Evolutionary conservation across 176 grass and related monocot genomes (phyloP), one percentile per base, ranked within the genome.

Genomic region (Dactylis glomerata): DNA sequence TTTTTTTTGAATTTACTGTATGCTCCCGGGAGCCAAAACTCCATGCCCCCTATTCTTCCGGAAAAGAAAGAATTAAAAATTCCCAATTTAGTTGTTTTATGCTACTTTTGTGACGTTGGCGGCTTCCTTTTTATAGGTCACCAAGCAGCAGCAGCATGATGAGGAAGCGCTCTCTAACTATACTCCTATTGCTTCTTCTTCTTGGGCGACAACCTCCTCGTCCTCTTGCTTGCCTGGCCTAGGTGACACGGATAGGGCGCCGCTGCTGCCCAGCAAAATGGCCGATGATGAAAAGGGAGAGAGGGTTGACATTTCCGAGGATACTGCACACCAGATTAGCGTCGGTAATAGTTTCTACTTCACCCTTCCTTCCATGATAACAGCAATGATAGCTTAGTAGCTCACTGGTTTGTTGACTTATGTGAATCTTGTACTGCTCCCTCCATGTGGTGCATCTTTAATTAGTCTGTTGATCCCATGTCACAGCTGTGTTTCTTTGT

Each of bases 321-420:
- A 90, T 24, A 90, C 89, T 0, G 89, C 84, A 0, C 89, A 90
- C 75, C 89, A 90, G 84, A 90, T 90, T 61, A 87, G 89, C 75
- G 38, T 87, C 5, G 89, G 89, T 91, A 91, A 79, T 28, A 10
- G 24, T 55, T 46, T 27, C 13, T 28, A 61, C 12, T 38, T 32
- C 2, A 34, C 38, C 46, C 20, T 61, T 45, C 8, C 0, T 32
- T 75, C 26, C 71, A 10, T 51, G 72, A 12, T 75, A 51, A 75
- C 45, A 75, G 49, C 45, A 51, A 49, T 13, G 42, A 73, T 49
- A 73, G 14, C 42, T 47, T 22, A 24, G 22, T 30, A 22, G 46
- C 24, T 22, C 26, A 22, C 26, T 62, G 76, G 14, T 22, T 22
- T 78, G 33, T 65, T 3, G 10, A 5, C 32, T 26, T 69, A 19